phyloP scores from a whole-genome alignment of 2,329 filamentous ascomycete species.

The Ceratocystis papillata region DNA sequence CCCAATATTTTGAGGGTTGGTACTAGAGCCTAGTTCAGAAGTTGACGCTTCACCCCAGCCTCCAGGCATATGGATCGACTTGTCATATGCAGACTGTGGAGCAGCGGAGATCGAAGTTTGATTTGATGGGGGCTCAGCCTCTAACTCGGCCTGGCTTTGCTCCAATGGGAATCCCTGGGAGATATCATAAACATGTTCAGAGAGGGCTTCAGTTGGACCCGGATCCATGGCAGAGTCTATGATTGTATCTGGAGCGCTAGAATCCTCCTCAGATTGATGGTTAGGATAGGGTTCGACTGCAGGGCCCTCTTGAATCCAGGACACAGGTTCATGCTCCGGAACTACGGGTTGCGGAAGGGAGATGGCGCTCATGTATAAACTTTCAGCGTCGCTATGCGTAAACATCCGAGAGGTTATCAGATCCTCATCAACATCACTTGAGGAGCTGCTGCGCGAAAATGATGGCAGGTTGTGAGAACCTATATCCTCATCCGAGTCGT shows the following conservation, averaged over 20 bases:
- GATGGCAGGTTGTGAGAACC: neutral
- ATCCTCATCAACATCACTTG: slow-evolving; percentile 36
- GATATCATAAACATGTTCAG: neutral
- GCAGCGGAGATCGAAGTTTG: neutral
- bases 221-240: neutral
- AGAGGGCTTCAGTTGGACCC: neutral
- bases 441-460: slow-evolving; percentile 20
- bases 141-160: neutral
- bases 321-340: neutral
- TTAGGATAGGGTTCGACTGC: too few species aligned
- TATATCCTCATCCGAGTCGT: slow-evolving; percentile 12
- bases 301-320: neutral
- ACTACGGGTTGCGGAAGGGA: slow-evolving; percentile 36
- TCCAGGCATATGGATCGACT: slow-evolving; percentile 23
- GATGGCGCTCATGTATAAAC: slow-evolving; percentile 74
- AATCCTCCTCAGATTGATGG: neutral
- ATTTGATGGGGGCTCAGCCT: neutral
- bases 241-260: neutral
- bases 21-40: neutral
- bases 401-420: slow-evolving; percentile 58
- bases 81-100: slow-evolving; percentile 15
- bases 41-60: slow-evolving; percentile 17
- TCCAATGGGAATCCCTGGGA: neutral
- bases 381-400: slow-evolving; percentile 69
- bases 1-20: neutral